Conservation (phyloP, 2,329 filamentous ascomycete species). For the Westerdykella ornata region DNA sequence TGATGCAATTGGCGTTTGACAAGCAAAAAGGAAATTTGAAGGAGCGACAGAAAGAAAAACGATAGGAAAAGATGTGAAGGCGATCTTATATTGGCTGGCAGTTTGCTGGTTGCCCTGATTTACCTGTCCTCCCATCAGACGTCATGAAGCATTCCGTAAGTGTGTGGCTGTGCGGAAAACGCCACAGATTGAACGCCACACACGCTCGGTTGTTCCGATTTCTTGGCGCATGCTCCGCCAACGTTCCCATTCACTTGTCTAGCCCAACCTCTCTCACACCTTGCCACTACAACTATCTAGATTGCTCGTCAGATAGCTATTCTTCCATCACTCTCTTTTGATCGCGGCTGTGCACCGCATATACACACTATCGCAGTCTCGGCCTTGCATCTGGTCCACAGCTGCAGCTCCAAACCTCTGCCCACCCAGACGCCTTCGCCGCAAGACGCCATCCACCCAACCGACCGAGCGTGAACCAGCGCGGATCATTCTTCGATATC, state of each 20-base stretch:
- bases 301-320: constrained; percentile 2
- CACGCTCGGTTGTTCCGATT: background rate
- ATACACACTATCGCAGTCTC: constrained; percentile 5
- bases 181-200: constrained; percentile 13
- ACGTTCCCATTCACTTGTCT: constrained; percentile 1
- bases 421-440: constrained; percentile 8
- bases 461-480: too few relatives aligned
- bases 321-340: constrained; percentile 18
- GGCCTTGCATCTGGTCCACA: constrained; percentile 2
- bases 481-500: too few relatives aligned
- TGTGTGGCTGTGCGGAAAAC: constrained; percentile 5
- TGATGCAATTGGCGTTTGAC: constrained; percentile 7
- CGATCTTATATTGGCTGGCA: constrained; percentile 17
- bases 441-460: constrained; percentile 8
- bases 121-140: constrained; percentile 4
- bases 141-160: constrained; percentile 11
- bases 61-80: constrained; percentile 1
- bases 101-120: constrained; percentile 30
- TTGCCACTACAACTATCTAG: constrained; percentile 2
- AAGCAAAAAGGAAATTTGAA: constrained; percentile 6
- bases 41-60: constrained; percentile 9
- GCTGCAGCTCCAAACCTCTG: constrained; percentile 5
- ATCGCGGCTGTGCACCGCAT: constrained; percentile 25
- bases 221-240: background rate
- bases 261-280: background rate